Evolutionary conservation across 2,329 filamentous ascomycete species (phyloP).

Genomic region (Simplicillium aogashimaense): DNA sequence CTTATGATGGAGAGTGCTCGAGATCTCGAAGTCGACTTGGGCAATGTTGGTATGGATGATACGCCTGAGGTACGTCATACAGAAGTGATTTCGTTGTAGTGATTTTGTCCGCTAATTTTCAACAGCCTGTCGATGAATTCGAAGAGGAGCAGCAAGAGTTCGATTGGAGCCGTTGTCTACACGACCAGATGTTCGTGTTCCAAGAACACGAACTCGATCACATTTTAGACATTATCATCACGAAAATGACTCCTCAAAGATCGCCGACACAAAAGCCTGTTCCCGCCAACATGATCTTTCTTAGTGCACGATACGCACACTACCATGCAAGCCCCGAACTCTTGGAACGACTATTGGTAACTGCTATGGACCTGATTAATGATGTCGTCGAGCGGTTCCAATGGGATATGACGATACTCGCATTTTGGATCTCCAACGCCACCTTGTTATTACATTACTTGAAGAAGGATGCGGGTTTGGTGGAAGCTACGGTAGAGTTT

Average conservation of each 20-base stretch:
- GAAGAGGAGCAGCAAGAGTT: conserved; percentile 90
- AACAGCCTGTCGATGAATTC: conserved; percentile 61
- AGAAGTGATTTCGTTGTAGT: neutral
- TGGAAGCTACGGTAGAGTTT: conserved; percentile 75
- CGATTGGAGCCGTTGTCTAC: conserved; percentile 85
- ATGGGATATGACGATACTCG: conserved; percentile 99
- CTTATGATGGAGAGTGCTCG: conserved; percentile 99
- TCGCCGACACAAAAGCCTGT: conserved; percentile 97
- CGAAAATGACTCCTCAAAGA: conserved; percentile 92
- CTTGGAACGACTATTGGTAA: conserved; percentile 67
- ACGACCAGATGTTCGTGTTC: conserved; percentile 99
- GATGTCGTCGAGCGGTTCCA: conserved; percentile 90
- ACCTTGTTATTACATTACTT: conserved; percentile 93
- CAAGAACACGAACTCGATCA: conserved; percentile 86
- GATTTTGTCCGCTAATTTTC: conserved; percentile 13
- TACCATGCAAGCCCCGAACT: conserved; percentile 88
- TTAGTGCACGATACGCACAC: conserved; percentile 91
- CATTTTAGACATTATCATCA: conserved; percentile 92
- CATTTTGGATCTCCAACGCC: conserved; percentile 97
- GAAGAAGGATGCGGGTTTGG: conserved; percentile 81
- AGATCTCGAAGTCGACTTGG: conserved; percentile 91
- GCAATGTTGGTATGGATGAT: conserved; percentile 92
- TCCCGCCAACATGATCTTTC: conserved; percentile 91
- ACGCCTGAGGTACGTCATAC: conserved; percentile 64
- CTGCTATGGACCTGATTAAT: conserved; percentile 93